Base-by-base conservation (phyloP, 2,329 filamentous ascomycete genomes). In the Hirsutella minnesotensis region DNA sequence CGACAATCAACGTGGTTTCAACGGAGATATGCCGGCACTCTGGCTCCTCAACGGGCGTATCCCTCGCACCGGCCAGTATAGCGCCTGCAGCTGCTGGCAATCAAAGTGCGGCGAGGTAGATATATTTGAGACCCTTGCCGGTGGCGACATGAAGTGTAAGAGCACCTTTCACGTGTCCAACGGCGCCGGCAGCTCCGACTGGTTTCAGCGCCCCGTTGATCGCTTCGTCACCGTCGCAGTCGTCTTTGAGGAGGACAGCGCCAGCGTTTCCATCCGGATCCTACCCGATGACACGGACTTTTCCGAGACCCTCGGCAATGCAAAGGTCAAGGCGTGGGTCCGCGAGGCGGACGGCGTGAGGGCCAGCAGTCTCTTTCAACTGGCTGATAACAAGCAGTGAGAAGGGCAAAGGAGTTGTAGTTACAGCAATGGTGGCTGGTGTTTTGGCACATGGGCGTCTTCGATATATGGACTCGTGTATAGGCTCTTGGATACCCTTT, bases 41-140 rank as follows among this genome's bases (percentile, higher is more conserved):
- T 89, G 85, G 85, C 66, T 81, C 40, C 73, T 89, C 46, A 89
- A 89, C 62, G 79, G 76, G 16, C 71, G 76, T 46, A 85, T 89
- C 47, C 77, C 83, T 21, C 78, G 79, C 46, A 79, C 81, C 5
- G 65, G 73, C 5, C 83, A 88, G 59, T 88, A 88, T 64, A 70
- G 71, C 48, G 63, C 64, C 3, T 89, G 84, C 69, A 83, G 77
- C 46, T 89, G 85, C 69, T 88, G 83, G 83, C 62, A 61, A 12
- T 68, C 63, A 56, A 53, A 76, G 31, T 88, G 84, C 56, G 83
- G 82, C 52, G 85, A 90, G 64, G 75, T 83, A 47, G 85, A 90
- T 54, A 70, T 88, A 42, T 79, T 82, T 53, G 85, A 89, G 64
- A 71, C 85, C 20, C 74, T 89, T 34, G 68, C 72, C 46, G 58